These are phyloP conservation scores for Phyllachora maydis DNA, from an alignment of 2,329 filamentous ascomycete genomes.

Conservation along the genomic window DNA sequence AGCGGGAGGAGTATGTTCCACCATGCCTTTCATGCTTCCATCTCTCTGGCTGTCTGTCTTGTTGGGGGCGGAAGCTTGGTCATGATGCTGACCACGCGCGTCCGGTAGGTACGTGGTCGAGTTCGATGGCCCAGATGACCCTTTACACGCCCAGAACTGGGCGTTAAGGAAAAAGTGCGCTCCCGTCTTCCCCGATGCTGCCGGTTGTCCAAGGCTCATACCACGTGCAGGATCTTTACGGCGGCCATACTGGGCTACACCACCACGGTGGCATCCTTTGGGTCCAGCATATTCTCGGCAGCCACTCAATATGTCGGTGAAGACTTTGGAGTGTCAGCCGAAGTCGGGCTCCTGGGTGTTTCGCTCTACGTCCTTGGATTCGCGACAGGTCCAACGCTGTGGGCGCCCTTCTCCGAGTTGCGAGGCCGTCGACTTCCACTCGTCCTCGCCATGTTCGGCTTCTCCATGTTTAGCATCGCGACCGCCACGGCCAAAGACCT, in stretches of 20 bases:
- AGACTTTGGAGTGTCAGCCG: conserved; percentile 36
- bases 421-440: conserved; percentile 44
- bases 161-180: conserved; percentile 59
- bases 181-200: too few relatives aligned
- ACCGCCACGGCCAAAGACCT: conserved; percentile 46
- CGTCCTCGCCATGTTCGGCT: conserved; percentile 42
- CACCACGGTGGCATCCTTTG: conserved; percentile 50
- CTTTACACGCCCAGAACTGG: conserved; percentile 80
- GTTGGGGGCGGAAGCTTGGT: too few relatives aligned
- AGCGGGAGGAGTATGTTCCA: conserved; percentile 55
- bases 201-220: too few relatives aligned
- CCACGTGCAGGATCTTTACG: too few relatives aligned
- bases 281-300: conserved; percentile 54
- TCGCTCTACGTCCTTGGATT: conserved; percentile 54
- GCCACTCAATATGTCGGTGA: conserved; percentile 34
- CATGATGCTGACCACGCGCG: too few relatives aligned
- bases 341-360: conserved; percentile 44
- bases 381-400: conserved; percentile 40
- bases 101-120: too few relatives aligned
- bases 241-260: conserved; percentile 52
- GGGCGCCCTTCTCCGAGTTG: conserved; percentile 54
- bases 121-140: conserved; percentile 69
- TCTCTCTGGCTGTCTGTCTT: too few relatives aligned
- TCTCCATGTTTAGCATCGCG: conserved; percentile 46
- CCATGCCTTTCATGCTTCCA: too few relatives aligned